phyloP scores from a whole-genome alignment of 2,329 filamentous ascomycete species.

The Aspergillus pseudoviridinutans region DNA sequence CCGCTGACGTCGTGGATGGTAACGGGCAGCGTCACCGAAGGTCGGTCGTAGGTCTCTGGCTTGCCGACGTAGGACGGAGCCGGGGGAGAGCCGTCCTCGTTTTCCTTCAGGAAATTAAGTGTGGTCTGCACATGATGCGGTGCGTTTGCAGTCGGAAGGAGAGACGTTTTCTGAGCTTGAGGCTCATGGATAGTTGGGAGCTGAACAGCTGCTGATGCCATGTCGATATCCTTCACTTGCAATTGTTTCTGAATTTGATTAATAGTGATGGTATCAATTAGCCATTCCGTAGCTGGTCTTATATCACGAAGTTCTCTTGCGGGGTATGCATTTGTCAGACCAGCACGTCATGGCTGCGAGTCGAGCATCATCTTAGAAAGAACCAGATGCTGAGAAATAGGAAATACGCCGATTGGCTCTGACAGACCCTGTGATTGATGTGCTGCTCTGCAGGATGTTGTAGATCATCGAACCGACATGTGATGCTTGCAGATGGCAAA shows the following conservation, averaged over 20 bases:
- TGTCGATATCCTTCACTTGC: conserved; percentile 5
- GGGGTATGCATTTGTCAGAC: conserved; percentile 29
- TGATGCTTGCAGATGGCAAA: neutral
- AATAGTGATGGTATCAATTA: neutral
- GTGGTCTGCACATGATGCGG: conserved; percentile 39
- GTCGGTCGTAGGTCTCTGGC: conserved; percentile 41
- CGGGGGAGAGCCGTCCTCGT: conserved; percentile 43
- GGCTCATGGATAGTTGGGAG: conserved; percentile 9
- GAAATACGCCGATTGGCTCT: conserved; percentile 4
- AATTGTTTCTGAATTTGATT: neutral
- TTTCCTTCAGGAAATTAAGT: conserved; percentile 46
- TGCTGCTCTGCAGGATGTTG: neutral
- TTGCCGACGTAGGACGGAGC: conserved; percentile 32
- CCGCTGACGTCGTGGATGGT: conserved; percentile 42
- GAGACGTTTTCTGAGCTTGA: conserved; percentile 4
- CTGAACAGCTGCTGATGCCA: conserved; percentile 31
- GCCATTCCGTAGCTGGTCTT: neutral
- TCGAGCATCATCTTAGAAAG: conserved; percentile 6
- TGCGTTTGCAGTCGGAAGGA: conserved; percentile 15
- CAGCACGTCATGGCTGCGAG: conserved; percentile 30
- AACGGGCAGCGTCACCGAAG: conserved; percentile 36
- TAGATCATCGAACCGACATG: neutral
- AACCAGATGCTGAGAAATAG: conserved; percentile 27
- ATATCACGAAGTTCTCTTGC: conserved; percentile 10
- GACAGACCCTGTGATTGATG: neutral